Conservation (phyloP, 495 filamentous ascomycete genomes). For the Cladorrhinum samala region DNA sequence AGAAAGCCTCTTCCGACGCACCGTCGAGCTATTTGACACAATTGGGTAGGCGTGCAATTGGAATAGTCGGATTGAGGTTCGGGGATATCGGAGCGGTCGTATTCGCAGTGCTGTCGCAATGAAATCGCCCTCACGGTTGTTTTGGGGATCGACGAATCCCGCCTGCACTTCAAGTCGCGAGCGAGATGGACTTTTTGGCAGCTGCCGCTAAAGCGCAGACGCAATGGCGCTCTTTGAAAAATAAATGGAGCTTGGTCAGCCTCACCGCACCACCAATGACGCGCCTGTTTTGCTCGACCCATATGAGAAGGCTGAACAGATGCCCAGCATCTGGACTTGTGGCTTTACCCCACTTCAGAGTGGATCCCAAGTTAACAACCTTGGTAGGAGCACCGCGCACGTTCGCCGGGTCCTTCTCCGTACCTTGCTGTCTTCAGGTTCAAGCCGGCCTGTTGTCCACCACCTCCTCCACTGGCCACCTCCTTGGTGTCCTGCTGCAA, state of each 20-base stretch:
- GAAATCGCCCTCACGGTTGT: neutral
- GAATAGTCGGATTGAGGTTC: neutral
- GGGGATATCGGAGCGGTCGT: neutral
- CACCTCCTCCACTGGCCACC: neutral
- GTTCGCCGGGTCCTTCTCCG: neutral
- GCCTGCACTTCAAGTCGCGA: neutral
- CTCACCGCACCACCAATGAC: conserved; percentile 4
- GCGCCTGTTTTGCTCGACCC: neutral
- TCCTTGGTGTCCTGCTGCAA: neutral
- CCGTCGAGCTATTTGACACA: neutral
- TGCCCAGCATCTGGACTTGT: neutral
- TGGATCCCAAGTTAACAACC: neutral
- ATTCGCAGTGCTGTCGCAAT: neutral
- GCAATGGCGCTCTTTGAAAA: conserved; percentile 19
- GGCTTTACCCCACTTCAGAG: neutral
- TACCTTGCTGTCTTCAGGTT: neutral
- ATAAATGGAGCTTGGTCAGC: conserved; percentile 12
- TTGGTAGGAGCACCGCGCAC: neutral
- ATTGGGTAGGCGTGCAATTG: neutral
- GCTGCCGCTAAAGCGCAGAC: conserved; percentile 3
- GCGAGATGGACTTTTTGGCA: conserved; percentile 18
- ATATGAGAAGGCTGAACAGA: conserved; percentile 12
- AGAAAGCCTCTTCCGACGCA: neutral
- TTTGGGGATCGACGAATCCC: conserved; percentile 1
- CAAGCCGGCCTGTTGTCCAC: neutral